These are phyloP conservation scores for Kentomonas sorsogonicus DNA, from an alignment of 208 protist genomes.

Conservation along the genomic window DNA sequence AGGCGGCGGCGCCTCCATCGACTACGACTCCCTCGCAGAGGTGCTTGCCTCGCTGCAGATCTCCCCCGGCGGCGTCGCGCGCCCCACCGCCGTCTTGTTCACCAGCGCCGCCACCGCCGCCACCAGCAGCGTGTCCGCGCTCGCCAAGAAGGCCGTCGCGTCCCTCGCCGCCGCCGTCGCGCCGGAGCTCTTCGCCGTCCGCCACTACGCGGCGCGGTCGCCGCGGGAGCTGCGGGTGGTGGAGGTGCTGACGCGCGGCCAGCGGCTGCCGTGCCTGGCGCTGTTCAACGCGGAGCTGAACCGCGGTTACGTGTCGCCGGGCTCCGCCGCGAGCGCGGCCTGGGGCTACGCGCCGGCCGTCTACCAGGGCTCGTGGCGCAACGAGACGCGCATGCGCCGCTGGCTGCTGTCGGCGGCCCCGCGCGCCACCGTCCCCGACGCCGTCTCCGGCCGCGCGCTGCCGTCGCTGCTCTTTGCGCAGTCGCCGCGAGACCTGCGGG, in stretches of 20 bases:
- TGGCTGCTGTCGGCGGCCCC: too few species aligned
- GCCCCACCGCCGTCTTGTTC: not conserved
- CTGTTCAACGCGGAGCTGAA: too few species aligned
- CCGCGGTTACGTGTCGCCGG: too few species aligned
- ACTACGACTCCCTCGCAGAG: not conserved
- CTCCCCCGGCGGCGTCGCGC: not conserved
- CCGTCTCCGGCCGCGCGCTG: too few species aligned
- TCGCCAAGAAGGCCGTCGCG: not conserved
- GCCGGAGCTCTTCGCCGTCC: not conserved
- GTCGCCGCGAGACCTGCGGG: too few species aligned
- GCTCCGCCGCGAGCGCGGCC: too few species aligned
- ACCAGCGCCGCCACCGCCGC: not conserved
- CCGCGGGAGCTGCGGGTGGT: constrained; percentile 7
- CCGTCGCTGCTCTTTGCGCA: too few species aligned
- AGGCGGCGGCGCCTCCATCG: too few species aligned
- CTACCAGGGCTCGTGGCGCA: too few species aligned
- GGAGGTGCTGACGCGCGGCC: constrained; percentile 24
- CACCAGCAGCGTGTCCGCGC: not conserved
- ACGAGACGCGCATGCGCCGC: too few species aligned
- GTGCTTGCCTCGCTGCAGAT: not conserved
- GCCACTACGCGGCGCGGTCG: not conserved
- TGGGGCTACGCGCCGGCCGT: too few species aligned
- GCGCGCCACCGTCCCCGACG: too few species aligned
- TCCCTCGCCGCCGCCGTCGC: not conserved
- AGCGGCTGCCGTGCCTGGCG: constrained; percentile 14